Conservation (phyloP, 2,329 filamentous ascomycete species). For the Cercospora sesami region DNA sequence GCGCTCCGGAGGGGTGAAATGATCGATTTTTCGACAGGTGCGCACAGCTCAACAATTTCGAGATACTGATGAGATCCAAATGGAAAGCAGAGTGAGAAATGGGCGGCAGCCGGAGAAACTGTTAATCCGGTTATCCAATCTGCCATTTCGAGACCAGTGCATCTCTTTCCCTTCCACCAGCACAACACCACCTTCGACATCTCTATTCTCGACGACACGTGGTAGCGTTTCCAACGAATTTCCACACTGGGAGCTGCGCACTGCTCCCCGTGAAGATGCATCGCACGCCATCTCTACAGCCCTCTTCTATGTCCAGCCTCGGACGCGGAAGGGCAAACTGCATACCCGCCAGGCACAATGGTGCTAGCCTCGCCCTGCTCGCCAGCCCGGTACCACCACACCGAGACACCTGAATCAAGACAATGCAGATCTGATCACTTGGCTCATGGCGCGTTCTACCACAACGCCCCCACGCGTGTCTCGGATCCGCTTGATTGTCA, state of each 20-base stretch:
- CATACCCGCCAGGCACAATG: conserved; percentile 1
- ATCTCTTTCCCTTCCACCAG: not conserved
- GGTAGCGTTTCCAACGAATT: not conserved
- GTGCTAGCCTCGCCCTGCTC: conserved; percentile 5
- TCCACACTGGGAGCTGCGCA: not conserved
- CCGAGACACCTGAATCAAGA: not conserved
- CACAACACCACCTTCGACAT: not conserved
- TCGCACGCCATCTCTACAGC: not conserved
- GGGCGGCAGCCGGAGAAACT: not conserved
- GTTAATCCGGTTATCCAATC: not conserved
- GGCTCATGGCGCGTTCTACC: not conserved
- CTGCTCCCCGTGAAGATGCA: not conserved
- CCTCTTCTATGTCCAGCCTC: not conserved
- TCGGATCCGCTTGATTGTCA: not conserved
- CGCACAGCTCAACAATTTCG: too few relatives aligned
- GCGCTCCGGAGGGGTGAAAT: too few relatives aligned
- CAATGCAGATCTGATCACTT: not conserved
- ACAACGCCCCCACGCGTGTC: not conserved
- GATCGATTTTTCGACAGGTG: too few relatives aligned
- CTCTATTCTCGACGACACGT: not conserved
- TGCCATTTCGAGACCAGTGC: not conserved
- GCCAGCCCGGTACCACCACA: not conserved
- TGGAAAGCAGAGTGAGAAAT: too few relatives aligned
- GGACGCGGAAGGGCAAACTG: conserved; percentile 5
- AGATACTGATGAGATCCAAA: too few relatives aligned